Conservation (phyloP, 2,329 filamentous ascomycete species). For the Parafenestella ontariensis region DNA sequence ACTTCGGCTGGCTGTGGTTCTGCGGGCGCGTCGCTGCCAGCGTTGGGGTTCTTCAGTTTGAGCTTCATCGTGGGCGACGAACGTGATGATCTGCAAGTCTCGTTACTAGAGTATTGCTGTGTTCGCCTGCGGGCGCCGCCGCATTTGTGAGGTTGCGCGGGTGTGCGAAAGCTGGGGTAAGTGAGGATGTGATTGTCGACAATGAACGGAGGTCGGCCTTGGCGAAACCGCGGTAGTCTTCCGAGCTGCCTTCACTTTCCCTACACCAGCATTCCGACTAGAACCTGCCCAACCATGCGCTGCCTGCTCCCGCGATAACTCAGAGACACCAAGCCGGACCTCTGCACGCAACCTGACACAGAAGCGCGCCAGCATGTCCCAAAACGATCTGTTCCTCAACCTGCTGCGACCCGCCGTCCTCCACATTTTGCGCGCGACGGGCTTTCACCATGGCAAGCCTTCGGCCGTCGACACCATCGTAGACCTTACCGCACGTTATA, state of each 20-base stretch:
- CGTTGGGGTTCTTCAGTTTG: constrained; percentile 37
- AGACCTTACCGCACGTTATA: constrained; percentile 82
- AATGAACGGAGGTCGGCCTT: constrained; percentile 16
- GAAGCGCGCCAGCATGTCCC: constrained; percentile 41
- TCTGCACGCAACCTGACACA: constrained; percentile 16
- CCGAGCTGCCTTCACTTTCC: constrained; percentile 14
- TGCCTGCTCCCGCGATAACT: constrained; percentile 26
- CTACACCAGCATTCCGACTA: constrained; percentile 5
- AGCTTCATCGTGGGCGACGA: constrained; percentile 38
- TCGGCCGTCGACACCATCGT: constrained; percentile 87
- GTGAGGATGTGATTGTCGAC: constrained; percentile 5
- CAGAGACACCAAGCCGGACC: constrained; percentile 19
- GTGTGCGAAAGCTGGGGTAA: constrained; percentile 1
- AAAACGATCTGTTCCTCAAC: constrained; percentile 68
- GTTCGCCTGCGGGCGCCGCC: constrained; percentile 17
- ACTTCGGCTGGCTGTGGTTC: constrained; percentile 20
- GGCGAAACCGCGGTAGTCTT: constrained; percentile 24
- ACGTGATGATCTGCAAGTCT: neutral
- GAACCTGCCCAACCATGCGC: constrained; percentile 28
- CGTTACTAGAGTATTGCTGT: neutral
- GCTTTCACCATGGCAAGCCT: constrained; percentile 83
- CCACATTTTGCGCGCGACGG: constrained; percentile 88
- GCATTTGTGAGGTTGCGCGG: constrained; percentile 14
- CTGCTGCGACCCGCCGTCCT: constrained; percentile 86
- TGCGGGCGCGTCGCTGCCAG: constrained; percentile 29